Conservation (phyloP, 768 basidiomycete genomes). For the Cystofilobasidium ferigula region DNA sequence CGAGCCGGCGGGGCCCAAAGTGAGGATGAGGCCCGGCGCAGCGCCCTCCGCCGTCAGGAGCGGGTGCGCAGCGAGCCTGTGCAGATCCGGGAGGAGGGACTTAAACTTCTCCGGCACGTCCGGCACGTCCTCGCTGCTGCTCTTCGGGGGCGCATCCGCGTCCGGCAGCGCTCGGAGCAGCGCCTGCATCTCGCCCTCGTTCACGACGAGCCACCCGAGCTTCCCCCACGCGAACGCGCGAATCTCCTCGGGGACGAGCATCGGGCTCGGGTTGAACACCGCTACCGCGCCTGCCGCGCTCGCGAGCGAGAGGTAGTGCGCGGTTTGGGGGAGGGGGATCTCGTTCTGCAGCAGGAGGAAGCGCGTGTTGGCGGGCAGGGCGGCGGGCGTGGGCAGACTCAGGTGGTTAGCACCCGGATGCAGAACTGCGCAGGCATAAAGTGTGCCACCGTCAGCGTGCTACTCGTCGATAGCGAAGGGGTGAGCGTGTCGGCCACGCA, state of each 20-base stretch:
- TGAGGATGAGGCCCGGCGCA: slow-evolving; percentile 32
- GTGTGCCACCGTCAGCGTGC: too few relatives aligned
- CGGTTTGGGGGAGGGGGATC: slow-evolving; percentile 37
- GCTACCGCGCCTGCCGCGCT: slow-evolving; percentile 26
- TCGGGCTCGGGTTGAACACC: slow-evolving; percentile 43
- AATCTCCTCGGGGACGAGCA: slow-evolving; percentile 35
- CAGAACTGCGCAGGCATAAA: slow-evolving; percentile 35
- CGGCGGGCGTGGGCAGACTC: slow-evolving; percentile 20
- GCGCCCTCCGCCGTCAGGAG: not conserved
- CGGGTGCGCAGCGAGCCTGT: slow-evolving; percentile 26
- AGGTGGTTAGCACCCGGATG: slow-evolving; percentile 36
- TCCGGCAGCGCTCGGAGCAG: slow-evolving; percentile 25
- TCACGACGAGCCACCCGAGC: slow-evolving; percentile 41
- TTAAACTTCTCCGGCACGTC: slow-evolving; percentile 14
- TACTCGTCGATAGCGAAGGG: too few relatives aligned
- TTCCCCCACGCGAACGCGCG: slow-evolving; percentile 35
- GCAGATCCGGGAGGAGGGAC: slow-evolving; percentile 2
- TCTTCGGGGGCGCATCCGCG: not conserved
- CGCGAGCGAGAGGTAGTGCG: slow-evolving; percentile 33
- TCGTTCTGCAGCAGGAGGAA: slow-evolving; percentile 43
- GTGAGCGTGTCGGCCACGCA: too few relatives aligned
- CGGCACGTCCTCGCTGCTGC: not conserved
- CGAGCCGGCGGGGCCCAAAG: slow-evolving; percentile 33
- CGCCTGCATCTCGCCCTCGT: slow-evolving; percentile 39
- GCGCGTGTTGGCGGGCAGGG: slow-evolving; percentile 28